phyloP scores from a whole-genome alignment of 1,139 yeast species.

The Ogataea hybrid region DNA sequence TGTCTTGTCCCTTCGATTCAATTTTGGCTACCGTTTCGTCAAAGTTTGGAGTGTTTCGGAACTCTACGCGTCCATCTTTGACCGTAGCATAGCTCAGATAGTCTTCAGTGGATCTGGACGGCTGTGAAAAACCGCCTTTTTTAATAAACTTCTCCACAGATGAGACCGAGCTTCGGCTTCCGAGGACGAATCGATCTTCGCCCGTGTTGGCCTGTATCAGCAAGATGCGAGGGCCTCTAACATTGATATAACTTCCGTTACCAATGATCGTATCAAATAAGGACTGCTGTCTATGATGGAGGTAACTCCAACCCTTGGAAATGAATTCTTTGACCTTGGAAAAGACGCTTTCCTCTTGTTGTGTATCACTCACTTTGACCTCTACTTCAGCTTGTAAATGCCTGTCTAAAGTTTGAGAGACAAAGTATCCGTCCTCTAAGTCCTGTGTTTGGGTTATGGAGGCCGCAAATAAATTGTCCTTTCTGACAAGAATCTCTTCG shows the following conservation, averaged over 20 bases:
- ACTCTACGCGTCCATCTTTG: constrained; percentile 40
- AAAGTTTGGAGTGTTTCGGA: constrained; percentile 45
- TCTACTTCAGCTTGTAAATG: constrained; percentile 11
- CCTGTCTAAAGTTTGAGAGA: constrained; percentile 11
- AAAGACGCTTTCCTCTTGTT: constrained; percentile 9
- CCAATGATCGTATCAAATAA: constrained; percentile 23
- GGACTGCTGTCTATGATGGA: constrained; percentile 4
- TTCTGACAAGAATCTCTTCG: constrained; percentile 51
- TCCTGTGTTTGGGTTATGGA: constrained; percentile 47
- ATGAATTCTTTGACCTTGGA: neutral
- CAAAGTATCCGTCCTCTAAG: constrained; percentile 21
- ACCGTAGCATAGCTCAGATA: constrained; percentile 47
- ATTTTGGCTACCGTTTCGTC: constrained; percentile 37
- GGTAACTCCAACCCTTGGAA: neutral
- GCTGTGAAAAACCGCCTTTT: constrained; percentile 27
- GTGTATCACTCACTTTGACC: constrained; percentile 15
- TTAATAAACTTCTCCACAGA: constrained; percentile 26
- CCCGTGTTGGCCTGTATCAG: constrained; percentile 42
- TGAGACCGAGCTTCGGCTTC: constrained; percentile 6
- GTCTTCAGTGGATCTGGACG: constrained; percentile 32
- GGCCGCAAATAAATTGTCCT: constrained; percentile 47
- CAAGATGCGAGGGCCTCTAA: constrained; percentile 56
- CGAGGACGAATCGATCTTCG: constrained; percentile 19
- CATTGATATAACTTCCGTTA: constrained; percentile 42
- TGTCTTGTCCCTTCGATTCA: constrained; percentile 19